Percentiles rank a stretch among this genome's conserved stretches.
Evolutionary conservation across 495 filamentous ascomycete species (phyloP).

Genomic region (Neurospora sp.): DNA sequence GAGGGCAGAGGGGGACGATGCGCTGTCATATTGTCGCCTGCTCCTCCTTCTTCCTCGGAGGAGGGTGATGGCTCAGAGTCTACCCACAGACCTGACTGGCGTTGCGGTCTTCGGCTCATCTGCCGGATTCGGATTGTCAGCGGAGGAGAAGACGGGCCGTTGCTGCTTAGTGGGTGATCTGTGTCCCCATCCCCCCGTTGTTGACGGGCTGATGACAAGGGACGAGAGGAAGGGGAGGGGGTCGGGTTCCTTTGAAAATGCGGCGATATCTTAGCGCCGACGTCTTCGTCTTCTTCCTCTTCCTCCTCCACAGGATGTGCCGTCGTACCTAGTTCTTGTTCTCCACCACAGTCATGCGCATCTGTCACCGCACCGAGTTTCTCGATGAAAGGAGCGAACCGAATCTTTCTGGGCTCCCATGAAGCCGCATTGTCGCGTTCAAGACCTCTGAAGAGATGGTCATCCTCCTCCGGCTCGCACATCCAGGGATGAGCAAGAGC

Average conservation of each 20-base stretch:
- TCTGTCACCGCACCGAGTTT: not conserved
- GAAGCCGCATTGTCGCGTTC: conserved; percentile 3
- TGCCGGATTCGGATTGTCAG: not conserved
- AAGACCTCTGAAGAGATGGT: conserved; percentile 43
- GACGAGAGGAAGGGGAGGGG: not conserved
- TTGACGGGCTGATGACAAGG: not conserved
- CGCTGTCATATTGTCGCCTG: not conserved
- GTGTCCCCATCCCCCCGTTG: too few relatives aligned
- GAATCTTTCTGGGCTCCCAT: conserved; percentile 12
- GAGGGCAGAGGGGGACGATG: not conserved
- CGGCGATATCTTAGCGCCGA: not conserved
- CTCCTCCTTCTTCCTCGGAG: not conserved
- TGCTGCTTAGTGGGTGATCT: not conserved
- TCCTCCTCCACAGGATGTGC: not conserved
- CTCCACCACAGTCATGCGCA: not conserved
- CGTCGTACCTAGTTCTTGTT: not conserved
- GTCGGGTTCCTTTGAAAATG: not conserved
- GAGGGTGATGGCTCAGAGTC: not conserved
- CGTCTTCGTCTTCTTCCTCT: not conserved
- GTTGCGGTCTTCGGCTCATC: not conserved
- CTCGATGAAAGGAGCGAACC: conserved; percentile 1
- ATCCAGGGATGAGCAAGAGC: conserved; percentile 58
- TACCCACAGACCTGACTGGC: not conserved
- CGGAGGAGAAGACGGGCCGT: not conserved
- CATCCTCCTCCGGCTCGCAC: conserved; percentile 24